A percentile compares a stretch with the other conserved stretches of the same genome.
phyloP scores from a whole-genome alignment of 2,329 filamentous ascomycete genomes.

The Sporothrix mexicana region DNA sequence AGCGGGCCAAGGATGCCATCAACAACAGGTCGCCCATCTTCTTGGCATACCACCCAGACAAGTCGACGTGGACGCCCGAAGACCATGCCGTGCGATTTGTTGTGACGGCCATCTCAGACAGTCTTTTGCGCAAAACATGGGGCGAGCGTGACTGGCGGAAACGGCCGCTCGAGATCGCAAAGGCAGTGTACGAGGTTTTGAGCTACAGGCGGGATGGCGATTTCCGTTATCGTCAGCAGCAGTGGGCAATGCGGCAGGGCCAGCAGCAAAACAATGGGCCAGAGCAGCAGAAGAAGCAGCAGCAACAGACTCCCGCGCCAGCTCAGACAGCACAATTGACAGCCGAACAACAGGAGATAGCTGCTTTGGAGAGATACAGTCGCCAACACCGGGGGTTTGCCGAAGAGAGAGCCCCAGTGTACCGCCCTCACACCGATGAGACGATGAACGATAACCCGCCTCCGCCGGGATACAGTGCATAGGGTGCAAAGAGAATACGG shows the following conservation, averaged over 20 bases:
- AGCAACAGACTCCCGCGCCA: background rate
- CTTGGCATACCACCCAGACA: slow-evolving; percentile 48
- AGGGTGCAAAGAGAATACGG: background rate
- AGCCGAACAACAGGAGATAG: background rate
- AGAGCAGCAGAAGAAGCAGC: slow-evolving; percentile 27
- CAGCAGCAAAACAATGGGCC: no score
- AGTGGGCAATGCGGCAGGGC: slow-evolving; percentile 23
- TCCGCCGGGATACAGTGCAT: slow-evolving; percentile 28
- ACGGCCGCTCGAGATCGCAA: slow-evolving; percentile 43
- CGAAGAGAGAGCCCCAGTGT: background rate
- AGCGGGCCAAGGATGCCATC: slow-evolving; percentile 45
- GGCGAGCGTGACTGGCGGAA: slow-evolving; percentile 44
- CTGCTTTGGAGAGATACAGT: background rate
- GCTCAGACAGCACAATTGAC: background rate
- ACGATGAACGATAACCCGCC: slow-evolving; percentile 28
- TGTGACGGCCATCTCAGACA: slow-evolving; percentile 46
- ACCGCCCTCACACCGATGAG: slow-evolving; percentile 7
- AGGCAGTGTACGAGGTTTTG: slow-evolving; percentile 49
- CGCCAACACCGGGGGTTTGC: background rate
- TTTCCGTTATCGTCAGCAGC: slow-evolving; percentile 35
- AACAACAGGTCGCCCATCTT: slow-evolving; percentile 42
- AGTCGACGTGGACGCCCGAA: slow-evolving; percentile 46
- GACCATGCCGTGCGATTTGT: slow-evolving; percentile 51
- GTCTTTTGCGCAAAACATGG: slow-evolving; percentile 46
- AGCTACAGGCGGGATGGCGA: slow-evolving; percentile 44